Base-by-base conservation (phyloP, 2,329 filamentous ascomycete species). In the Trichoderma sp. region DNA sequence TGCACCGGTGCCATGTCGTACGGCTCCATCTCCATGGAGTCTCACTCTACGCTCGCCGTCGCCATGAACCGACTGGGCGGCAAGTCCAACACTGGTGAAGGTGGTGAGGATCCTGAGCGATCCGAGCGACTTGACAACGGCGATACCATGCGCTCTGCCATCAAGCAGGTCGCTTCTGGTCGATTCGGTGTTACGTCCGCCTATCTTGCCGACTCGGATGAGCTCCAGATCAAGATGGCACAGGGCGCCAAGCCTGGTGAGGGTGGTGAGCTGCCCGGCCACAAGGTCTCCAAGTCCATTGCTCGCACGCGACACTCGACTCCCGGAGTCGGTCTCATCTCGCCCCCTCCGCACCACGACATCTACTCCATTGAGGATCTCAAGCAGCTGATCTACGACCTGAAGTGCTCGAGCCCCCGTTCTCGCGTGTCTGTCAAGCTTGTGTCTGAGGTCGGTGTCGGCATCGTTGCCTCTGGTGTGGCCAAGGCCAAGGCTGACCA, bases 181-280 rank as follows among this genome's bases (percentile, higher is more conserved):
- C 91, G 94, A 74, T 98, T 98, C 74, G 94, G 94, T 83, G 94
- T 97, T 68, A 98, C 94, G 1, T 95, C 92, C 66, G 91, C 92
- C 75, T 98, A 97, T 76, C 87, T 98, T 17, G 92, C 93, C 57
- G 94, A 98, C 77, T 92, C 94, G 19, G 94, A 98, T 74, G 93
- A 98, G 80, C 83, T 98, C 52, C 94, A 98, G 78, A 98, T 98
- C 81, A 98, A 98, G 86, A 98, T 98, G 94, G 94, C 94, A 10
- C 94, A 98, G 80, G 94, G 94, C 76, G 94, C 94, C 68, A 98
- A 98, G 85, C 94, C 94, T 64, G 94, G 94, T 79, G 94, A 98
- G 79, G 94, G 94, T 82, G 94, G 94, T 85, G 94, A 98, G 79
- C 87, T 98, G 74, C 94, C 94, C 57, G 94, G 94, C 47, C 93